Evolutionary conservation across 768 basidiomycete genomes (phyloP).

Genomic region (Leucocoprinus leucothites): DNA sequence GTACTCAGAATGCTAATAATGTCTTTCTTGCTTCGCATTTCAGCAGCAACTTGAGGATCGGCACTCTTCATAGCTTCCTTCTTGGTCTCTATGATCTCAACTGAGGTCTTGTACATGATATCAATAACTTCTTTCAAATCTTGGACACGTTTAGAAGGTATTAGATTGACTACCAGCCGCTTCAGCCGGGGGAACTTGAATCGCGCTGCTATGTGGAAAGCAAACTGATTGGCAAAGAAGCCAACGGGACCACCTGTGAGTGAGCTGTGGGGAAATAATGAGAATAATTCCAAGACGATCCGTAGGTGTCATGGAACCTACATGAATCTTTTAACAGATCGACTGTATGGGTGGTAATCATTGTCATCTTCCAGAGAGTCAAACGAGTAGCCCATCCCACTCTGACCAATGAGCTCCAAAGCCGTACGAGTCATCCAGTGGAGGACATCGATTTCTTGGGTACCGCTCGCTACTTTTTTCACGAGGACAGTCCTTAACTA

Average conservation of each 20-base stretch:
- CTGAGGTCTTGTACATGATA: conserved; percentile 29
- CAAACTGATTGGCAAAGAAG: conserved; percentile 13
- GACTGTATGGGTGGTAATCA: conserved; percentile 24
- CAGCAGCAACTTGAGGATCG: conserved; percentile 24
- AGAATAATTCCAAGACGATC: neutral
- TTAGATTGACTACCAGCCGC: conserved; percentile 25
- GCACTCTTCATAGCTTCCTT: conserved; percentile 28
- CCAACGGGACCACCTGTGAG: conserved; percentile 10
- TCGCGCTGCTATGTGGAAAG: conserved; percentile 13
- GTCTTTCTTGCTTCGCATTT: conserved; percentile 36
- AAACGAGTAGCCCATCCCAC: conserved; percentile 30
- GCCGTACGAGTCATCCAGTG: conserved; percentile 28
- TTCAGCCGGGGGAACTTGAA: conserved; percentile 24
- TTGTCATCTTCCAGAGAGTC: conserved; percentile 25
- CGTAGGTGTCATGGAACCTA: conserved; percentile 11
- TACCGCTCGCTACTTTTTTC: conserved; percentile 22
- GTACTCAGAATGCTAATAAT: conserved; percentile 40
- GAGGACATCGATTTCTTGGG: conserved; percentile 23
- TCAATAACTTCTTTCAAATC: conserved; percentile 27
- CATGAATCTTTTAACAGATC: conserved; percentile 25
- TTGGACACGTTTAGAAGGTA: conserved; percentile 27
- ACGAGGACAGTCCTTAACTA: conserved; percentile 25
- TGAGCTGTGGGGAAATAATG: conserved; percentile 2
- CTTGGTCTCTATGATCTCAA: conserved; percentile 30
- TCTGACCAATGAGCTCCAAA: conserved; percentile 28